Evolutionary conservation across 1,284 basidiomycete species (phyloP), one percentile per base, ranked within the genome.

Genomic region (Inonotus hispidus): DNA sequence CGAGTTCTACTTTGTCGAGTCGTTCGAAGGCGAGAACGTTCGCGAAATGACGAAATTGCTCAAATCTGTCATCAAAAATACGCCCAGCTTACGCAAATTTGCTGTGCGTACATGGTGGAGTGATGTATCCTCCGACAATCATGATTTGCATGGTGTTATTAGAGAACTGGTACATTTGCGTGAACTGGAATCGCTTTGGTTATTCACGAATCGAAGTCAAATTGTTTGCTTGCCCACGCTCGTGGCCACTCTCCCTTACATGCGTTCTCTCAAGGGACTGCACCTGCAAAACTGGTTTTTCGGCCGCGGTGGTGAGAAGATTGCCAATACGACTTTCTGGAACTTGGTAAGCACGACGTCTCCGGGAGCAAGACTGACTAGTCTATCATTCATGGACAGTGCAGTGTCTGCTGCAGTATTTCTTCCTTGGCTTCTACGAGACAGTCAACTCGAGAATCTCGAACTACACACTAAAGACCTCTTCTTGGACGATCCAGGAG

Each of bases 401-500:
- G 50, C 25, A 16, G 5, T 35, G 8, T 29, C 27, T 27, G 50
- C 32, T 10, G 35, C 50, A 5, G 6, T n/a, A 16, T 52, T 52
- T 27, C 27, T 52, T 13, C 29, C 50, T 10, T 52, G 50, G 50
- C 27, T 52, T 4, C 14, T 52, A 27, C 50, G 27, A 25, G 27
- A 52, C 29, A 35, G 11, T 16, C 32, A 25, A 16, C 35, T 55
- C 2, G 10, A 6, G 35, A 39, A 55, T n/a, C 53, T 55, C 32
- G 53, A 55, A 39, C 0, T 55, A 2, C 53, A 55, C 53, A 39
- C 53, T 5, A 55, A 55, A 45, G 53, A 52, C 25, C 38, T 55
- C n/a, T 55, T 32, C 53, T 39, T n/a, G 21, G 6, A 27, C 8
- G n/a, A 45, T 41, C 4, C 19, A 2, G 21, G 21, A 1, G 23